Base-by-base conservation (phyloP, 1,284 basidiomycete species). In the Phellinidium pouzarii region DNA sequence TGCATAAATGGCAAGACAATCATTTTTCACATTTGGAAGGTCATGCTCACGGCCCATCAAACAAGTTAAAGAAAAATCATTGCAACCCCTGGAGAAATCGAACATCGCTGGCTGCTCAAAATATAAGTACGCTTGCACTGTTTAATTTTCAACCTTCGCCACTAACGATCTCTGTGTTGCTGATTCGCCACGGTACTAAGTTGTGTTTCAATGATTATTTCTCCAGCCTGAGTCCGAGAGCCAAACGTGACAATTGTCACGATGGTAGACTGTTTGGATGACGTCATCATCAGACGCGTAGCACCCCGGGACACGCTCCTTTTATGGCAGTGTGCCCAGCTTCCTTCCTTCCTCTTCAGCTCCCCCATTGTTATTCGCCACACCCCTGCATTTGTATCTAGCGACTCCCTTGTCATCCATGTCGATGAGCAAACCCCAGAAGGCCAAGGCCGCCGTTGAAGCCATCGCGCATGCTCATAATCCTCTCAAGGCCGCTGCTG, bases 361-460 rank as follows among this genome's bases (percentile, higher is more conserved):
- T 8, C 31, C 31, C 31, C 31, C 9, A 14, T 14, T 34, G 14
- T 14, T 34, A 14, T 14, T 34, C 14, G 31, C 31, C 31, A 34
- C 26, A 38, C 48, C 17, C 40, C 48, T 34, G 29, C 26, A 11
- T 14, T 23, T 52, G 25, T 34, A 44, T 26, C 44, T 34, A 19
- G 8, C 40, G 23, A 20, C 29, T 23, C 17, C 19, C 22, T 36
- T 23, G 40, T 19, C 44, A n/a, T 12, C 26, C 7, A 12, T 51
- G 29, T 50, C 43, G 37, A 52, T 51, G 48, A 36, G 25, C 23
- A 47, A 20, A 20, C 8, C 37, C 12, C 27, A 50, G 19, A 50
- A 25, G 20, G 37, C 34, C 20, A 20, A 46, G 36, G 55, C 44
- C 41, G 51, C 27, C 27, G 36, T 40, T 26, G 37, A 40, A 34